Base-by-base conservation (phyloP, 2,329 filamentous ascomycete genomes). In the Purpureocillium lavendulum region DNA sequence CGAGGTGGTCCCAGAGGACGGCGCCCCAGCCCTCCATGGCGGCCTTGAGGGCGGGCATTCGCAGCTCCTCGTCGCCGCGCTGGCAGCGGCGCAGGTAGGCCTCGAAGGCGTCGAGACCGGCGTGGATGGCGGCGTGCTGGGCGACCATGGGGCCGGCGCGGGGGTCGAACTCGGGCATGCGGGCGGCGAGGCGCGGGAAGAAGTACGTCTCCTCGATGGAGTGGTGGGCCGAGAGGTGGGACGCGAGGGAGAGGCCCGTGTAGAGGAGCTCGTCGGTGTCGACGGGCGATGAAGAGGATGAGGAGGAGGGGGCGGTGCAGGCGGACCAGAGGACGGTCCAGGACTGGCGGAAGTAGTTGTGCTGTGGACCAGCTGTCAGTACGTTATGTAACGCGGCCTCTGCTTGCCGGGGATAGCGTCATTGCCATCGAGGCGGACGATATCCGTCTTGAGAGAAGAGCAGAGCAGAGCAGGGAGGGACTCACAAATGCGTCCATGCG, bases 1-100 rank as follows among this genome's bases (percentile, higher is more conserved):
- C 85, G 44, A 95, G 64, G 69, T 95, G 88, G 53, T 66, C 67
- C 84, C 87, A 90, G 36, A 95, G 59, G 46, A 94, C 84, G 9
- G 69, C 67, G 10, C 84, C 84, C 76, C 89, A 95, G 4, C 60
- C 60, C 59, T 94, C 84, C 79, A 94, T 80, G 52, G 85, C 72
- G 29, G 60, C 66, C 64, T 80, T 82, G 58, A 95, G 57, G 52
- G 78, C 76, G 13, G 40, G 46, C 53, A 77, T 54, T 43, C 73
- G 68, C 35, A 82, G 61, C 41, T 78, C 74, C 26, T 55, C 66
- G 66, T 88, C 81, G 1, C 86, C 78, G 11, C 57, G 62, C 44
- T 66, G 69, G 54, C 83, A 87, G 33, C 61, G 64, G 26, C 67
- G 56, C 12, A 94, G 58, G 58, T 90, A 92, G 14, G 64, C 69